Conservation (phyloP, 495 filamentous ascomycete species). For the Staphylotrichum longicolle region DNA sequence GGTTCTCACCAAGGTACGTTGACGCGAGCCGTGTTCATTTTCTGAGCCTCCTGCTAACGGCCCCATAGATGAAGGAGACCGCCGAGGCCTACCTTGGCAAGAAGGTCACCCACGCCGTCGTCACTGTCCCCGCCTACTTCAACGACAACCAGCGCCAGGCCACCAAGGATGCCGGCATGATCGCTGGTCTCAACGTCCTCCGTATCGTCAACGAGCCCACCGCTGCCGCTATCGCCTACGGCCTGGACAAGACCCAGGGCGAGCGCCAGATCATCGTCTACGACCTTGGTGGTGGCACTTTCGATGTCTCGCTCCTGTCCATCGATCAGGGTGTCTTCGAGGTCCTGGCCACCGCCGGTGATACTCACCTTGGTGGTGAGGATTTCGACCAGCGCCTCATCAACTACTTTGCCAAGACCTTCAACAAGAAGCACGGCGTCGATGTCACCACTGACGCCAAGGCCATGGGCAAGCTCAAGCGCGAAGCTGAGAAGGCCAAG, state of each 20-base stretch:
- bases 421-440: constrained; percentile 97
- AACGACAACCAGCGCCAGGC: constrained; percentile 98
- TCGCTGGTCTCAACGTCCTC: constrained; percentile 93
- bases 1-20: constrained; percentile 65
- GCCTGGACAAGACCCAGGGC: constrained; percentile 79
- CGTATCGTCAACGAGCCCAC: constrained; percentile 97
- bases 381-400: constrained; percentile 99
- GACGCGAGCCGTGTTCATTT: background rate
- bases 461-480: constrained; percentile 99
- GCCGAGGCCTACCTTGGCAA: constrained; percentile 91
- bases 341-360: constrained; percentile 96
- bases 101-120: constrained; percentile 94
- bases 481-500: constrained; percentile 99
- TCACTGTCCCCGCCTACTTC: constrained; percentile 98
- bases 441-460: constrained; percentile 94
- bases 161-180: constrained; percentile 95
- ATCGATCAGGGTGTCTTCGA: constrained; percentile 98
- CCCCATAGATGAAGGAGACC: constrained; percentile 83
- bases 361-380: constrained; percentile 99
- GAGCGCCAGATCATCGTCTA: constrained; percentile 94
- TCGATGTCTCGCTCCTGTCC: constrained; percentile 98
- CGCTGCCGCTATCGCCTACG: constrained; percentile 83
- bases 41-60: constrained; percentile 9
- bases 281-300: constrained; percentile 99
- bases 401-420: constrained; percentile 94